These are phyloP conservation scores for Entomortierella chlamydospora DNA, from an alignment of 192 early-diverging fungal genomes.

Conservation along the genomic window DNA sequence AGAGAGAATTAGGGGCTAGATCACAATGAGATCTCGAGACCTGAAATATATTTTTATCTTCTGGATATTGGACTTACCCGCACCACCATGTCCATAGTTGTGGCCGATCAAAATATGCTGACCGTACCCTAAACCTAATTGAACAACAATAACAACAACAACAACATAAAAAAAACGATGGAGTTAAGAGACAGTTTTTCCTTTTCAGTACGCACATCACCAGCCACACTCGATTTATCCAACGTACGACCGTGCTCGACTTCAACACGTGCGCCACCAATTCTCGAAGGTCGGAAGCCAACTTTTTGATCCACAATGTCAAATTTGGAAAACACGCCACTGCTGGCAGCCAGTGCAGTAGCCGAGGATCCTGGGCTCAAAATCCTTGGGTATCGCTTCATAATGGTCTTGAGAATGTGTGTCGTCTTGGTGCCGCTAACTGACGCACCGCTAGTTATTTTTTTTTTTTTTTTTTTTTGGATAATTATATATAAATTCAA, in stretches of 20 bases:
- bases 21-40: too few relatives aligned
- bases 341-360: constrained; percentile 19
- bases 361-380: constrained; percentile 56
- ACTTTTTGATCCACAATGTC: constrained; percentile 62
- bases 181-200: background rate
- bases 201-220: too few relatives aligned
- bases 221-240: background rate
- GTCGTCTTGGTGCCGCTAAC: constrained; percentile 46
- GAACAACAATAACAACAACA: background rate
- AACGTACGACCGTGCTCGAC: constrained; percentile 60
- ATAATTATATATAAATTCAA: too few relatives aligned
- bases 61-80: constrained; percentile 48
- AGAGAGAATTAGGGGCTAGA: background rate
- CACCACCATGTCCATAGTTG: constrained; percentile 73
- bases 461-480: too few relatives aligned
- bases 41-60: too few relatives aligned
- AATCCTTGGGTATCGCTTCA: constrained; percentile 56
- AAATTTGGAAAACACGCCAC: constrained; percentile 24
- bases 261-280: constrained; percentile 64
- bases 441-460: constrained; percentile 34
- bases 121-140: constrained; percentile 34
- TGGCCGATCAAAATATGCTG: constrained; percentile 61
- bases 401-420: constrained; percentile 44
- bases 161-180: constrained; percentile 41
- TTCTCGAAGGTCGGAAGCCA: constrained; percentile 67